Evolutionary conservation across 2,329 filamentous ascomycete genomes (phyloP).

Genomic region (Neonectria sp.): DNA sequence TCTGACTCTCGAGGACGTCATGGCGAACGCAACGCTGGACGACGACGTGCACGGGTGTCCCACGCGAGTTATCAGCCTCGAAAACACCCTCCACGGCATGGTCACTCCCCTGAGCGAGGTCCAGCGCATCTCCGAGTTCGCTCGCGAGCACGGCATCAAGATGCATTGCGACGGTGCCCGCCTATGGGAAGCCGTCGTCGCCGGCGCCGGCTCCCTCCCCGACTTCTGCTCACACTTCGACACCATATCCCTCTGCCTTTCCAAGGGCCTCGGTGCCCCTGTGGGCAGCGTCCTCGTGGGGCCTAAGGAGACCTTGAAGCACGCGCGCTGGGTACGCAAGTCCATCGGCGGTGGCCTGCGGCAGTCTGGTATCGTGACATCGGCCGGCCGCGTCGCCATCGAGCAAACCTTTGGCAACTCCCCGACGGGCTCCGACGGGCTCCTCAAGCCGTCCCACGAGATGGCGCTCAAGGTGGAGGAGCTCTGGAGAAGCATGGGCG

Average conservation of each 20-base stretch:
- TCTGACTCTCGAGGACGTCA: conserved; percentile 83
- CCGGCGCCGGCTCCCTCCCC: conserved; percentile 75
- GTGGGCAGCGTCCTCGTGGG: conserved; percentile 83
- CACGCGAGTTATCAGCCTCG: conserved; percentile 84
- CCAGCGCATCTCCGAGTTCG: conserved; percentile 79
- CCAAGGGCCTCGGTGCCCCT: conserved; percentile 86
- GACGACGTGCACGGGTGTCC: conserved; percentile 85
- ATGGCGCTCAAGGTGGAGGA: conserved; percentile 76
- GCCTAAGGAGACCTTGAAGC: conserved; percentile 51
- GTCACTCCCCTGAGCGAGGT: conserved; percentile 84
- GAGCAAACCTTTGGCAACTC: conserved; percentile 60
- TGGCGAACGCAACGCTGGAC: conserved; percentile 74
- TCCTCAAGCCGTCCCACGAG: conserved; percentile 72
- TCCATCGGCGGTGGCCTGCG: conserved; percentile 82
- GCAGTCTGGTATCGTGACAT: conserved; percentile 80
- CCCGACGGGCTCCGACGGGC: conserved; percentile 64
- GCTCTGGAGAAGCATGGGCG: conserved; percentile 80
- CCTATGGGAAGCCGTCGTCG: conserved; percentile 84
- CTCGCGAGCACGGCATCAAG: conserved; percentile 72
- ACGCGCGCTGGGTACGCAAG: conserved; percentile 70
- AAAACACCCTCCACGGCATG: conserved; percentile 88
- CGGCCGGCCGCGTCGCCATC: conserved; percentile 79
- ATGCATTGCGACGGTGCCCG: conserved; percentile 86
- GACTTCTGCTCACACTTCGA: conserved; percentile 81
- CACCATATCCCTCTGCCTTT: conserved; percentile 83